Evolutionary conservation across 2,329 filamentous ascomycete genomes (phyloP).

Genomic region (Pyrenochaeta sp.): DNA sequence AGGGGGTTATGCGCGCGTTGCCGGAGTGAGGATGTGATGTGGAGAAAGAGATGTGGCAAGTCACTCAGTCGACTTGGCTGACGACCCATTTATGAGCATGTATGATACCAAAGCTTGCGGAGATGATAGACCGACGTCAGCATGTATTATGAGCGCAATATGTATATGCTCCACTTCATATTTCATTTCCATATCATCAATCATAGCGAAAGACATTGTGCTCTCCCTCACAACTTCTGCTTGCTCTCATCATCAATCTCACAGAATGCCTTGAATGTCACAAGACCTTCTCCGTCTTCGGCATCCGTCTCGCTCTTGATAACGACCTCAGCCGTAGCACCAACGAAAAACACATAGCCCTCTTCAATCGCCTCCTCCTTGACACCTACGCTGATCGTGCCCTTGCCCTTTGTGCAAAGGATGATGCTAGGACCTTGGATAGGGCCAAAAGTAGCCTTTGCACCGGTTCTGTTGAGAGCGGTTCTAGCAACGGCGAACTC

Average conservation of each 20-base stretch:
- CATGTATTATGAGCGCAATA: too few species aligned
- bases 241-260: constrained; percentile 64
- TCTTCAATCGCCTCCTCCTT: constrained; percentile 73
- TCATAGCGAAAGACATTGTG: too few species aligned
- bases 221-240: constrained; percentile 34
- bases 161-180: too few species aligned
- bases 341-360: constrained; percentile 69
- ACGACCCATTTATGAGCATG: too few species aligned
- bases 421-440: constrained; percentile 90
- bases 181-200: too few species aligned
- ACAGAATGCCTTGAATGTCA: constrained; percentile 93
- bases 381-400: constrained; percentile 83
- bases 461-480: constrained; percentile 71
- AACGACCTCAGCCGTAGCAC: constrained; percentile 83
- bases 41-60: background rate
- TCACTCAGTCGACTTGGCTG: too few species aligned
- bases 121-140: too few species aligned
- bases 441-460: constrained; percentile 87
- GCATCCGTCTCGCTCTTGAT: constrained; percentile 70
- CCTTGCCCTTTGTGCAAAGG: constrained; percentile 85
- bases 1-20: constrained; percentile 78
- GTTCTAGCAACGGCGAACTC: constrained; percentile 92
- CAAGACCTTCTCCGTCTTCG: constrained; percentile 68
- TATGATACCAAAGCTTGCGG: too few species aligned
- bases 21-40: constrained; percentile 38